Conservation (phyloP, 2,329 filamentous ascomycete species). For the Colletotrichum echinochloae region DNA sequence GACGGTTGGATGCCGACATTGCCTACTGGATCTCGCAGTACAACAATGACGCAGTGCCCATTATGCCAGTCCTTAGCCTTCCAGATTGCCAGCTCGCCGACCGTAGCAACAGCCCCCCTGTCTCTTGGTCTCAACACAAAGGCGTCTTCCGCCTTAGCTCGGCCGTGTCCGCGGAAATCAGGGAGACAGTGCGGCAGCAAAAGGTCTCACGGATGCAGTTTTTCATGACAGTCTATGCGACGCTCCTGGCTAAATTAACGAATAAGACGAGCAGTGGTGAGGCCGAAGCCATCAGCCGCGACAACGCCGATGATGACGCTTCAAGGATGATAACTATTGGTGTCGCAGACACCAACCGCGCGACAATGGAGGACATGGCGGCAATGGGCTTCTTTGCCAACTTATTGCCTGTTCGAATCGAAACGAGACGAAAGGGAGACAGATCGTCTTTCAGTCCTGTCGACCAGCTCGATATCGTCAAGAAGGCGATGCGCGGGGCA, state of each 20-base stretch:
- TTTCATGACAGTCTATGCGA: conserved; percentile 54
- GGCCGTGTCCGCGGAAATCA: background rate
- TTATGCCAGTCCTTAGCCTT: background rate
- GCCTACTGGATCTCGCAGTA: conserved; percentile 2
- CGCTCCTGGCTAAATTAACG: background rate
- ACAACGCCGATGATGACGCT: conserved; percentile 44
- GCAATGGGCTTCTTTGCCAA: conserved; percentile 63
- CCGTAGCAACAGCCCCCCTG: background rate
- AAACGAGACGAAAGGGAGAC: background rate
- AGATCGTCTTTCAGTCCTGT: background rate
- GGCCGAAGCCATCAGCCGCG: background rate
- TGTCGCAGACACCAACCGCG: conserved; percentile 58
- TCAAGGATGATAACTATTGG: conserved; percentile 56
- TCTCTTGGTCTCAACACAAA: background rate
- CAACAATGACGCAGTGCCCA: background rate
- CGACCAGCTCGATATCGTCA: background rate
- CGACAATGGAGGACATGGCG: conserved; percentile 46
- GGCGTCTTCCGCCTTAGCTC: conserved; percentile 10
- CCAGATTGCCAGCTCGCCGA: background rate
- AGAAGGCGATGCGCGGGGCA: conserved; percentile 9
- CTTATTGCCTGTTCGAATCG: conserved; percentile 56
- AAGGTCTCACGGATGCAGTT: conserved; percentile 55
- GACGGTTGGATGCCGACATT: conserved; percentile 2
- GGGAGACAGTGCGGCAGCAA: background rate
- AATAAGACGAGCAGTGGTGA: background rate